These are phyloP conservation scores for Marasmius sp. DNA, from an alignment of 1,284 basidiomycete genomes.

Conservation along the genomic window DNA sequence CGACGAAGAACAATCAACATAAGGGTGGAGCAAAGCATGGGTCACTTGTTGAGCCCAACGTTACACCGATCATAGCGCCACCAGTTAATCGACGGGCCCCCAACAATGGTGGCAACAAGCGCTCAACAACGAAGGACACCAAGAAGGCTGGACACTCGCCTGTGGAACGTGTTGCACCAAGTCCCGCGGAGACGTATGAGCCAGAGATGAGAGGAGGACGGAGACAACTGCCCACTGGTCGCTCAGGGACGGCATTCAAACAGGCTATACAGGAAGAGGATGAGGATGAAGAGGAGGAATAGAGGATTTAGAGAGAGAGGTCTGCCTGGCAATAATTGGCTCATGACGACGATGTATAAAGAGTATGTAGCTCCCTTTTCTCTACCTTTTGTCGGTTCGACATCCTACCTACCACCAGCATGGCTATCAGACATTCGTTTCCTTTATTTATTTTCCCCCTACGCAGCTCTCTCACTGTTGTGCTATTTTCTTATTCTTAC, in stretches of 20 bases:
- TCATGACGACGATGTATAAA: not conserved
- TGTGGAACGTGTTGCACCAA: slow-evolving; percentile 54
- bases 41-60: slow-evolving; percentile 23
- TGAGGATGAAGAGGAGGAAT: slow-evolving; percentile 67
- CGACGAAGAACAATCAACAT: not conserved
- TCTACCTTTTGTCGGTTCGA: not conserved
- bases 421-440: not conserved
- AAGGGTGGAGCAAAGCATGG: slow-evolving; percentile 3
- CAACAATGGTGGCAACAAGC: slow-evolving; percentile 22
- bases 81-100: slow-evolving; percentile 33
- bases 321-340: not conserved
- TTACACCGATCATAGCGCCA: slow-evolving; percentile 42
- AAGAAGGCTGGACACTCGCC: slow-evolving; percentile 57
- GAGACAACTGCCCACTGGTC: slow-evolving; percentile 61
- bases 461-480: not conserved
- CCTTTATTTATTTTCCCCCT: not conserved
- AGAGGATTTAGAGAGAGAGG: not conserved
- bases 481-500: not conserved
- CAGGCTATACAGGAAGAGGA: slow-evolving; percentile 77
- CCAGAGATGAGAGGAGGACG: slow-evolving; percentile 53
- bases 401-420: not conserved
- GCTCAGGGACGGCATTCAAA: slow-evolving; percentile 63
- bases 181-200: slow-evolving; percentile 54
- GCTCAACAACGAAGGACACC: slow-evolving; percentile 20
- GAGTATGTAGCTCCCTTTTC: not conserved